Conservation (phyloP, 2,329 filamentous ascomycete species). For the Hypoxylon rubiginosum region DNA sequence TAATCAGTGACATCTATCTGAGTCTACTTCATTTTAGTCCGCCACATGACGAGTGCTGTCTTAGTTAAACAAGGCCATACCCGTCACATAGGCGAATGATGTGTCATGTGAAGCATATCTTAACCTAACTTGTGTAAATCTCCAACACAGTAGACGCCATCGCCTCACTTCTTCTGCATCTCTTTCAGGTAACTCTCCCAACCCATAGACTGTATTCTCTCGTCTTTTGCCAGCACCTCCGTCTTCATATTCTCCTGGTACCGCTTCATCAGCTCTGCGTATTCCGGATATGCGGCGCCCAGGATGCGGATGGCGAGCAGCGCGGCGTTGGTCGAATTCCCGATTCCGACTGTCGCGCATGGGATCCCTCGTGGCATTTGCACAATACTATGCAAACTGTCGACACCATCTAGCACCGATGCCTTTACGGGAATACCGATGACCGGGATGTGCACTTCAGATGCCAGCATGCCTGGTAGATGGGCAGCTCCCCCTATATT, state of each 20-base stretch:
- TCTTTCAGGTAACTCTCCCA: conserved; percentile 67
- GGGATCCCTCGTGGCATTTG: conserved; percentile 83
- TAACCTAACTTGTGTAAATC: neutral
- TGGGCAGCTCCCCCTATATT: conserved; percentile 73
- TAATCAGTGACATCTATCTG: too few species aligned
- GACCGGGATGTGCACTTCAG: conserved; percentile 77
- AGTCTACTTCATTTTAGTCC: neutral
- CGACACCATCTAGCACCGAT: conserved; percentile 77
- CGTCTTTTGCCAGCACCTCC: conserved; percentile 75
- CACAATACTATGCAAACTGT: conserved; percentile 79
- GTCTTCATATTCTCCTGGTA: conserved; percentile 74
- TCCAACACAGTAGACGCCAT: neutral
- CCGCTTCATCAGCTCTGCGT: conserved; percentile 68
- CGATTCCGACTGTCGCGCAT: conserved; percentile 82
- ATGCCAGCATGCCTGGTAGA: conserved; percentile 71
- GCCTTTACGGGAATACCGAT: conserved; percentile 84
- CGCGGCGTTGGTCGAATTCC: conserved; percentile 83
- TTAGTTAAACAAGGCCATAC: neutral
- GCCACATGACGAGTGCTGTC: neutral
- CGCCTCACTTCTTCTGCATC: conserved; percentile 44
- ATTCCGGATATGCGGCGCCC: conserved; percentile 67
- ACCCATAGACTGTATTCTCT: conserved; percentile 67
- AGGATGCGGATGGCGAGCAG: conserved; percentile 78
- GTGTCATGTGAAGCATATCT: neutral
- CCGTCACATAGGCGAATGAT: neutral